Percentiles rank a stretch among this genome's conserved stretches.
These are phyloP conservation scores for Ligustrum vulgare DNA, from an alignment of 257 asterid species.

Conservation along the genomic window DNA sequence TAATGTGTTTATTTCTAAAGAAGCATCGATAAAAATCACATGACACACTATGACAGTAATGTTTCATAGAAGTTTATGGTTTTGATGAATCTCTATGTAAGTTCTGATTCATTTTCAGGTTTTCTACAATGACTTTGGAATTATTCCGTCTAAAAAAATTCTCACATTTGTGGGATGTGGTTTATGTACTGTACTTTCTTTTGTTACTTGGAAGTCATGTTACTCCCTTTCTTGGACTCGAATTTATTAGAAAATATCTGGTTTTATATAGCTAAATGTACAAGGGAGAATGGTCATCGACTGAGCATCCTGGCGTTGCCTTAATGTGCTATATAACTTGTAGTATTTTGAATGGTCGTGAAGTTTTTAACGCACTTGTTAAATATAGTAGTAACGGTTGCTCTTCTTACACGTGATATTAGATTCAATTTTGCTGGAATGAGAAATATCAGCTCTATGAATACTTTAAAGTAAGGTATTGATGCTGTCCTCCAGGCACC, in stretches of 20 bases:
- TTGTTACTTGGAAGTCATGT: background rate
- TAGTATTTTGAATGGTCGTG: constrained; percentile 6
- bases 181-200: background rate
- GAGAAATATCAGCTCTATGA: background rate
- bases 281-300: constrained; percentile 9
- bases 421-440: constrained; percentile 2
- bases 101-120: constrained; percentile 12
- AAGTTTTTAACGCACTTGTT: background rate
- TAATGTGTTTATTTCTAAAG: constrained; percentile 23
- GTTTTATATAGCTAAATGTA: constrained; percentile 10
- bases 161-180: background rate
- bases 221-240: constrained; percentile 9
- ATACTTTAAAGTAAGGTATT: background rate
- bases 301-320: background rate
- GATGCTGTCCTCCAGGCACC: constrained; percentile 14
- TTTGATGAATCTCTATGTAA: background rate
- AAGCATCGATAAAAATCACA: constrained; percentile 13
- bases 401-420: background rate
- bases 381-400: background rate
- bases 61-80: background rate
- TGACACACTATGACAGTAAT: constrained; percentile 1
- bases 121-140: background rate
- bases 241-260: background rate
- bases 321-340: constrained; percentile 13
- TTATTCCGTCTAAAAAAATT: background rate